These are phyloP conservation scores for Malus sieversii DNA, from an alignment of 306 rosid genomes.

Conservation along the genomic window DNA sequence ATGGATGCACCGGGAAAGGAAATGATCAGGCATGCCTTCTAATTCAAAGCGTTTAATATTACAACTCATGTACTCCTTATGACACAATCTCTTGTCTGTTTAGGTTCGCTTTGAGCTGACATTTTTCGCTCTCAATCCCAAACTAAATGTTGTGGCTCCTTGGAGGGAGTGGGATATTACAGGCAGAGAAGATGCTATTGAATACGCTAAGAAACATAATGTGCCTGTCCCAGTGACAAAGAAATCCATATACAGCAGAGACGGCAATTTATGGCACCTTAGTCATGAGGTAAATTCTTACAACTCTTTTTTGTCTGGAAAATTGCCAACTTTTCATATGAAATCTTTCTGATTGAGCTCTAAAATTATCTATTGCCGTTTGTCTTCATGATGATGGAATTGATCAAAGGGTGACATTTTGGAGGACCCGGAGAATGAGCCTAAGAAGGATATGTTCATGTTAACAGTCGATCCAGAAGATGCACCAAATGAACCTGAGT, in stretches of 20 bases:
- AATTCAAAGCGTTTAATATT: not conserved
- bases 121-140: constrained; percentile 86
- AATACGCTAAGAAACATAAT: constrained; percentile 86
- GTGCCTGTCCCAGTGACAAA: constrained; percentile 91
- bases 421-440: constrained; percentile 92
- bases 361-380: not conserved
- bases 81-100: constrained; percentile 14
- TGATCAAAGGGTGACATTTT: constrained; percentile 71
- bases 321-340: not conserved
- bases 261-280: constrained; percentile 94
- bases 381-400: constrained; percentile 9
- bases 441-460: constrained; percentile 88
- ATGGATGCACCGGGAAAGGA: constrained; percentile 98
- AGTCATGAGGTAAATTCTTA: constrained; percentile 74
- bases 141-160: constrained; percentile 89
- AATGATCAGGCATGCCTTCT: constrained; percentile 71
- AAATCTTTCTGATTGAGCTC: not conserved
- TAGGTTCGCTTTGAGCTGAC: constrained; percentile 96
- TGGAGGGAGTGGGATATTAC: constrained; percentile 96
- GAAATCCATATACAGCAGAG: constrained; percentile 95
- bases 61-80: not conserved
- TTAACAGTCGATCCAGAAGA: constrained; percentile 80
- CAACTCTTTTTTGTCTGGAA: not conserved
- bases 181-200: constrained; percentile 96
- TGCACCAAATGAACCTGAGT: constrained; percentile 87